Conservation (phyloP, 148 eudicot genomes). For the Chenopodium quinoa region DNA sequence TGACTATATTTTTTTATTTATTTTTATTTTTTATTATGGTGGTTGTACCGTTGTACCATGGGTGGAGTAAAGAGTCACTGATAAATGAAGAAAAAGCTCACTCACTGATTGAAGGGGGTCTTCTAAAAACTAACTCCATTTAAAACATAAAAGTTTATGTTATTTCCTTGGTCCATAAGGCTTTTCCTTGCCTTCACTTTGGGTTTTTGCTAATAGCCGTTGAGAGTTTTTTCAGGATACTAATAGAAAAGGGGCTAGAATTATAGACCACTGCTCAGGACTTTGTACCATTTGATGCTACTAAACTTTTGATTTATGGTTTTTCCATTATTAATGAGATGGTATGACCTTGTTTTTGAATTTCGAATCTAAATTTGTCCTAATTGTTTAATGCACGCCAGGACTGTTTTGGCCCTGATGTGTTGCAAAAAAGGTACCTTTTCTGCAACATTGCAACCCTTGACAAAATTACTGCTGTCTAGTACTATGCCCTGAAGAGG, state of each 20-base stretch:
- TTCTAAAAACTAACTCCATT: too few relatives aligned
- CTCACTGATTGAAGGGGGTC: too few relatives aligned
- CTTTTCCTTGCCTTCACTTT: not conserved
- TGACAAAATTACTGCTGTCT: not conserved
- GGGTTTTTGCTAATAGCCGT: too few relatives aligned
- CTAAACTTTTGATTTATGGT: not conserved
- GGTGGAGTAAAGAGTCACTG: not conserved
- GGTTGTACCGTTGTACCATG: not conserved
- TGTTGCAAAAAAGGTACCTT: not conserved
- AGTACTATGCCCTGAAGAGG: not conserved
- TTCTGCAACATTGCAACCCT: not conserved
- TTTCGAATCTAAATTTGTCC: not conserved
- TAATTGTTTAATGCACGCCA: not conserved
- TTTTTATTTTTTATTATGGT: too few relatives aligned
- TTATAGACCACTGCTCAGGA: not conserved
- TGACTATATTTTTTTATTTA: too few relatives aligned
- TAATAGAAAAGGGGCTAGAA: not conserved
- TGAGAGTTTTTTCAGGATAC: too few relatives aligned
- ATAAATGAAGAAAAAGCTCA: too few relatives aligned
- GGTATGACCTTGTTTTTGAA: not conserved
- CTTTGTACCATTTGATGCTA: not conserved
- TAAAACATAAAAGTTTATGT: too few relatives aligned
- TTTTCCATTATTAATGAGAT: not conserved
- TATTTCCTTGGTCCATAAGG: not conserved
- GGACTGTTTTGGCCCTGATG: not conserved